Evolutionary conservation across 2,329 filamentous ascomycete genomes (phyloP).

Genomic region (Calonectria montana): DNA sequence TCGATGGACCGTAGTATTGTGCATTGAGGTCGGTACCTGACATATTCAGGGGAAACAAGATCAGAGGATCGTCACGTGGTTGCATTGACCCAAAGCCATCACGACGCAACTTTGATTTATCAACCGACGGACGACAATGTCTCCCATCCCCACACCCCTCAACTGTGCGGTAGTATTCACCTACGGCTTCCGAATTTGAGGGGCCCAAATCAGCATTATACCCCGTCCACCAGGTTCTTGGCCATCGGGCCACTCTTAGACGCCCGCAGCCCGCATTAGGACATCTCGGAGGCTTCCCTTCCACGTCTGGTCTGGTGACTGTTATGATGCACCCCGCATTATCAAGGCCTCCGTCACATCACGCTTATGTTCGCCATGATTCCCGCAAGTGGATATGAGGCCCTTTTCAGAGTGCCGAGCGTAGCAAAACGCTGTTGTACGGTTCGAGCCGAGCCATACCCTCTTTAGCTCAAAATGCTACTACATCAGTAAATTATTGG

Average conservation of each 20-base stretch:
- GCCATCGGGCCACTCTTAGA: slow-evolving; percentile 30
- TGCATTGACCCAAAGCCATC: background rate
- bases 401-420: slow-evolving; percentile 27
- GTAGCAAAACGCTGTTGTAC: slow-evolving; percentile 27
- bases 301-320: slow-evolving; percentile 36
- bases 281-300: slow-evolving; percentile 37
- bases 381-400: slow-evolving; percentile 26
- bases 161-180: background rate
- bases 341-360: slow-evolving; percentile 21
- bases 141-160: background rate
- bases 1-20: background rate
- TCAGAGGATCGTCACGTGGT: background rate
- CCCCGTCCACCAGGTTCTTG: slow-evolving; percentile 7
- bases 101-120: background rate
- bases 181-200: background rate
- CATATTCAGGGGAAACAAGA: background rate
- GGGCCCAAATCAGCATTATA: background rate
- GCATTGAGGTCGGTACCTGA: background rate
- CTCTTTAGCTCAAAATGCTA: slow-evolving; percentile 6
- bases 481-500: background rate
- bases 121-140: background rate
- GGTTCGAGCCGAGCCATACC: slow-evolving; percentile 36
- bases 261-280: slow-evolving; percentile 33
- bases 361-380: slow-evolving; percentile 2
- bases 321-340: slow-evolving; percentile 33